phyloP scores from a whole-genome alignment of 2,329 filamentous ascomycete species.

The Biscogniauxia marginata region DNA sequence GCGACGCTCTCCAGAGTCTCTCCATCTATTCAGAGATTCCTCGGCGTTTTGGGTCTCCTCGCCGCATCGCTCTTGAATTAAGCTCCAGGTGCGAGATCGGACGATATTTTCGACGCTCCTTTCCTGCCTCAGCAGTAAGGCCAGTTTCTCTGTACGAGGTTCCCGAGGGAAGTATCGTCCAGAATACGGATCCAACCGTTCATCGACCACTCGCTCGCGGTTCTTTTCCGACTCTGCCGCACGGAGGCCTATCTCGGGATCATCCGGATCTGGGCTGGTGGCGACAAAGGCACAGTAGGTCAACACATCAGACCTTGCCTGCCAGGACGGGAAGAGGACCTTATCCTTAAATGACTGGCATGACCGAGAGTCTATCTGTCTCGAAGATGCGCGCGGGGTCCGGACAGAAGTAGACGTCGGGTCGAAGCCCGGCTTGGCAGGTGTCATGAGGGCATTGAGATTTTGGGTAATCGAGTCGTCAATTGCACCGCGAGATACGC shows the following conservation, averaged over 20 bases:
- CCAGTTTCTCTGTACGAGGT: slow-evolving; percentile 76
- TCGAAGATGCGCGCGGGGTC: slow-evolving; percentile 47
- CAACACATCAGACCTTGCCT: slow-evolving; percentile 75
- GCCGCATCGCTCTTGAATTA: slow-evolving; percentile 74
- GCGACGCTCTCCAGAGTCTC: slow-evolving; percentile 18
- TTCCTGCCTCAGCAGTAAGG: slow-evolving; percentile 71
- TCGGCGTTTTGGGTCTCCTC: slow-evolving; percentile 61
- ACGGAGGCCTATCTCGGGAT: slow-evolving; percentile 71
- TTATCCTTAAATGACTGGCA: slow-evolving; percentile 73
- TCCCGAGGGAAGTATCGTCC: slow-evolving; percentile 78
- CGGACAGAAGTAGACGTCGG: slow-evolving; percentile 71
- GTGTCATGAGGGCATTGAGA: slow-evolving; percentile 83
- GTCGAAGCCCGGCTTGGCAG: slow-evolving; percentile 71
- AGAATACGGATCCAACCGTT: slow-evolving; percentile 89
- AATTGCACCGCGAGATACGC: slow-evolving; percentile 76
- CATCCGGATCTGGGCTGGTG: slow-evolving; percentile 80
- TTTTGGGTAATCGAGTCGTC: slow-evolving; percentile 94
- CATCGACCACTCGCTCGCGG: slow-evolving; percentile 74
- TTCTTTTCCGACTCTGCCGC: slow-evolving; percentile 69
- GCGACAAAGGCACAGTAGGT: slow-evolving; percentile 89
- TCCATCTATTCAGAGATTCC: slow-evolving; percentile 31
- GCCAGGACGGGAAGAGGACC: slow-evolving; percentile 87
- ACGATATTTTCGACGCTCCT: slow-evolving; percentile 76
- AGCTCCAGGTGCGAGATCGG: slow-evolving; percentile 74
- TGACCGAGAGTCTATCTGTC: slow-evolving; percentile 57